phyloP scores from a whole-genome alignment of 768 basidiomycete species.

The Hypholoma fasciculare region DNA sequence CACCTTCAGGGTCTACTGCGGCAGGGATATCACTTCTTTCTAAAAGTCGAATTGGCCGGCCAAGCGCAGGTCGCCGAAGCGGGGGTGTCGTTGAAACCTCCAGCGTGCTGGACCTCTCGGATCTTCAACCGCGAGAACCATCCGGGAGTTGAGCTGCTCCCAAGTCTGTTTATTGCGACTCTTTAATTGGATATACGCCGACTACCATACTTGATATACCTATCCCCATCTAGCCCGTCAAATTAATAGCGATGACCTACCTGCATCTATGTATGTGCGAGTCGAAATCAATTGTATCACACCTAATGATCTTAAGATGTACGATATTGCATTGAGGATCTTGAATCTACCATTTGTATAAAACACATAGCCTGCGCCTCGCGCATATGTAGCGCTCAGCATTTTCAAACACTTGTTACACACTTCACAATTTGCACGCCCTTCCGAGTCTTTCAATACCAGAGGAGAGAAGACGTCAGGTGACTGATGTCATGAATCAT shows the following conservation, averaged over 20 bases:
- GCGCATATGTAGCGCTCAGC: no score
- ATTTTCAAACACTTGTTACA: no score
- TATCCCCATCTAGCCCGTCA: background rate
- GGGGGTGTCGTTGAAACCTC: conserved; percentile 15
- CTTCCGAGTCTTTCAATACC: no score
- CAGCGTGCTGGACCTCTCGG: conserved; percentile 26
- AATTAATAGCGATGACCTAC: background rate
- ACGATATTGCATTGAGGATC: background rate
- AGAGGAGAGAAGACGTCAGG: no score
- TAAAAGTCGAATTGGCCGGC: conserved; percentile 52
- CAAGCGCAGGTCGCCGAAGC: conserved; percentile 35
- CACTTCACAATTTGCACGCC: no score
- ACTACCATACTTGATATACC: conserved; percentile 8
- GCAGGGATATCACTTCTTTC: conserved; percentile 33
- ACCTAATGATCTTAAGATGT: background rate
- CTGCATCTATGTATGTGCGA: conserved; percentile 1
- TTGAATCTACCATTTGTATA: background rate
- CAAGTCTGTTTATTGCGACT: background rate
- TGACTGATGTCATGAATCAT: no score
- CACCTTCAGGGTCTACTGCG: conserved; percentile 29
- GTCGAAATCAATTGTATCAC: background rate
- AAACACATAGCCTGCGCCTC: no score
- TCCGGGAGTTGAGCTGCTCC: background rate
- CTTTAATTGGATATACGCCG: conserved; percentile 8
- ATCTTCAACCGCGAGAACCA: conserved; percentile 25